Evolutionary conservation across 805 yeast species (phyloP), one percentile per base, ranked within the genome.

Genomic region (Yarrowia sp.): DNA sequence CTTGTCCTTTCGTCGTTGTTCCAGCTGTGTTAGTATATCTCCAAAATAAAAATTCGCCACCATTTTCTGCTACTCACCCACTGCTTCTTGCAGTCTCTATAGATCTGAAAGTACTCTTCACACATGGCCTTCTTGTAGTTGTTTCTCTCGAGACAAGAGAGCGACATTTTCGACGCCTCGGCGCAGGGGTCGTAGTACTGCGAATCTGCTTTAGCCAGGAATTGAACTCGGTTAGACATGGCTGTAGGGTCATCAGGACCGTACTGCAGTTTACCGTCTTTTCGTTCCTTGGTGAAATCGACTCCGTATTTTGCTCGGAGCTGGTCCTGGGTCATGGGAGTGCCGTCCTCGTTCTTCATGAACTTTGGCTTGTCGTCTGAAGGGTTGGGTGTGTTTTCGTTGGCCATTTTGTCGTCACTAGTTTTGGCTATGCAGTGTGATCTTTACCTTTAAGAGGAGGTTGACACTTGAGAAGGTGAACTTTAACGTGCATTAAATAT

Each of bases 121-220:
- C 87, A 91, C 76, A 75, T 81, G 63, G 80, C 85, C 79, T 80
- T 84, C 79, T 84, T 90, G 79, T 84, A 87, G 70, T 86, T 81
- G 72, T 92, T 90, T 58, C 88, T 75, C 70, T 90, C 93, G 74
- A 93, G 79, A 71, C 99, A 93, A 68, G 83, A 84, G 69, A 92
- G 79, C 48, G 96, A 89, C 86, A 96, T 93, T 73, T 86, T 86
- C 9, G 97, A 82, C 41, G 95, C 86, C 72, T 92, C 95, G 53
- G 86, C 88, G 75, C 99, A 93, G 0, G 99, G 99, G 73, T 93
- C 98, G 72, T 88, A 93, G 75, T 81, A 95, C 73, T 88, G 85
- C 7, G 96, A 87, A 3, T 96, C 88, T 38, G 84, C 92, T 71
- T 93, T 92, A 15, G 84, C 77, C 0, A 85, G 80, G 80, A 92